Evolutionary conservation across 1,284 basidiomycete genomes (phyloP).

Genomic region (Boletus smithii): DNA sequence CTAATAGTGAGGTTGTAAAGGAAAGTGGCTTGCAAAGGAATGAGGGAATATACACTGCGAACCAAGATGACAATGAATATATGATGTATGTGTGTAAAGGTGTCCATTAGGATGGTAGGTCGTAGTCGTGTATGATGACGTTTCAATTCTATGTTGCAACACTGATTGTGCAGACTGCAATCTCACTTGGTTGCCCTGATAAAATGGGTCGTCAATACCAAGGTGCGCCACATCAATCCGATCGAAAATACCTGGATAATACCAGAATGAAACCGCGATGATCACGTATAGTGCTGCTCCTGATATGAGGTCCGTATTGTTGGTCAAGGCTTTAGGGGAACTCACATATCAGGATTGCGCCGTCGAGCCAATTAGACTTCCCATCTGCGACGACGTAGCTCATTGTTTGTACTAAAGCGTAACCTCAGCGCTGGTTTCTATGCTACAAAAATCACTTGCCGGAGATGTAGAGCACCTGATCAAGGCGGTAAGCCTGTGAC

Average conservation of each 20-base stretch:
- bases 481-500: conserved; percentile 23
- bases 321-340: not conserved
- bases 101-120: conserved; percentile 6
- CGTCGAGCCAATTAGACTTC: conserved; percentile 82
- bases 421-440: conserved; percentile 6
- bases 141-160: conserved; percentile 7
- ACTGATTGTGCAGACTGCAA: conserved; percentile 15
- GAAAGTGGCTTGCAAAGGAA: conserved; percentile 16
- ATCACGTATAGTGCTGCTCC: conserved; percentile 37
- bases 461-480: conserved; percentile 38
- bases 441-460: conserved; percentile 18
- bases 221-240: not conserved
- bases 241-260: conserved; percentile 36
- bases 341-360: conserved; percentile 69
- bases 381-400: conserved; percentile 81
- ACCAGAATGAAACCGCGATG: conserved; percentile 42
- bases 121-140: not conserved
- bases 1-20: conserved; percentile 3
- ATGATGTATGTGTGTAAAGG: conserved; percentile 2
- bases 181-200: conserved; percentile 26
- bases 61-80: conserved; percentile 6
- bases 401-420: conserved; percentile 62
- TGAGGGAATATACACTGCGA: conserved; percentile 16
- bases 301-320: not conserved
- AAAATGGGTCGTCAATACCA: conserved; percentile 7